Percentiles rank a stretch among this genome's conserved stretches.
Conservation (phyloP, 2,329 filamentous ascomycete genomes). For the Cyclaneusma minus region DNA sequence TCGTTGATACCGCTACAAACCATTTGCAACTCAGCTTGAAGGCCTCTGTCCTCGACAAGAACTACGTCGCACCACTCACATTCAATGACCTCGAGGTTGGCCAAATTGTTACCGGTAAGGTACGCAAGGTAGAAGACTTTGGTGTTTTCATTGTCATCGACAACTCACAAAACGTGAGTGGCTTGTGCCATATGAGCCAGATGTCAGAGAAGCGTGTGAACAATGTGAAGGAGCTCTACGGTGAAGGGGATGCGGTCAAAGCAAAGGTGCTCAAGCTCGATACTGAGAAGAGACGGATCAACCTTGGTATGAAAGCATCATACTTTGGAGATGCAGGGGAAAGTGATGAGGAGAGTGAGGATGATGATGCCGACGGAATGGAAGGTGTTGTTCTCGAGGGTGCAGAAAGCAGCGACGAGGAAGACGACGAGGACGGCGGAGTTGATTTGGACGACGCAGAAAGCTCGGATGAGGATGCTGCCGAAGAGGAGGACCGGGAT, state of each 20-base stretch:
- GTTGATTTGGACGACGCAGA: conserved; percentile 18
- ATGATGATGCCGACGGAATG: conserved; percentile 25
- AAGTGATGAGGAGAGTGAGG: conserved; percentile 10
- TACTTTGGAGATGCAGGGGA: conserved; percentile 56
- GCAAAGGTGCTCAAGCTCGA: conserved; percentile 75
- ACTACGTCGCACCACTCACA: conserved; percentile 58
- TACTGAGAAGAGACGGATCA: conserved; percentile 59
- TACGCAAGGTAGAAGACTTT: conserved; percentile 88
- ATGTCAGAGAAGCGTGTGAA: conserved; percentile 74
- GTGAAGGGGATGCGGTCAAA: conserved; percentile 84
- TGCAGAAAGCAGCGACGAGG: conserved; percentile 20
- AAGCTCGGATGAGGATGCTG: conserved; percentile 6
- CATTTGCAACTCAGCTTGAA: conserved; percentile 81
- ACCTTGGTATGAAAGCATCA: conserved; percentile 82
- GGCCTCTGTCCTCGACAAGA: conserved; percentile 63
- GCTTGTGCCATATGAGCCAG: conserved; percentile 81
- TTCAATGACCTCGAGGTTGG: conserved; percentile 66
- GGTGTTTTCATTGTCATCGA: conserved; percentile 90
- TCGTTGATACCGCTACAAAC: conserved; percentile 49
- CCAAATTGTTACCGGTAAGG: conserved; percentile 73
- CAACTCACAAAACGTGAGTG: conserved; percentile 75
- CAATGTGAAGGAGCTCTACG: conserved; percentile 81
- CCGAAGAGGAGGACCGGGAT: conserved; percentile 11
- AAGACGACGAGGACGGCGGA: conserved; percentile 23
- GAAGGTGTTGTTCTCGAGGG: conserved; percentile 17